These are phyloP conservation scores for Eutypa lata DNA, from an alignment of 2,329 filamentous ascomycete genomes.

Conservation along the genomic window DNA sequence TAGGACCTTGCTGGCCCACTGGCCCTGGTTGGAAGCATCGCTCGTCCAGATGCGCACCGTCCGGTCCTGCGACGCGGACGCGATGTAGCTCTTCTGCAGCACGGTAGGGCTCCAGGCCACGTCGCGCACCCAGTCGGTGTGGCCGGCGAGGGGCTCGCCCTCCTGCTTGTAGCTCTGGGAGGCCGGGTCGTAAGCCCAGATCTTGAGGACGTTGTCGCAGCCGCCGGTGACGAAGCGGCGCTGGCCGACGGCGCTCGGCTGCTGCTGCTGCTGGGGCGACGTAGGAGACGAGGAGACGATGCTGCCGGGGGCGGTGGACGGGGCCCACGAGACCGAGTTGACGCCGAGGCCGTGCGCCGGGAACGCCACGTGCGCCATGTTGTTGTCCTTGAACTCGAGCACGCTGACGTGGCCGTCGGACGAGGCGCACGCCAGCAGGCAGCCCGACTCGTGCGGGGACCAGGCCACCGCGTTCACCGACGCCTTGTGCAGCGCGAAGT, in stretches of 20 bases:
- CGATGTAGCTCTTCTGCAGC: constrained; percentile 93
- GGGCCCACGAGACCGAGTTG: constrained; percentile 95
- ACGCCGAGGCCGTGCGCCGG: constrained; percentile 90
- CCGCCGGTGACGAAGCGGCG: constrained; percentile 91
- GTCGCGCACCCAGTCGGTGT: constrained; percentile 95
- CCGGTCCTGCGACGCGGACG: constrained; percentile 92
- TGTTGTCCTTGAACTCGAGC: constrained; percentile 95
- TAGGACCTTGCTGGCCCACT: constrained; percentile 84
- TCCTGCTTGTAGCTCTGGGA: constrained; percentile 61
- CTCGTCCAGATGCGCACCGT: constrained; percentile 96
- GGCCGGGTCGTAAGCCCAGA: constrained; percentile 79
- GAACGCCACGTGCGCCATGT: constrained; percentile 86
- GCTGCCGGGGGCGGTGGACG: constrained; percentile 77
- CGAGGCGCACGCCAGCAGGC: constrained; percentile 88
- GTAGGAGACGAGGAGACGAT: constrained; percentile 70
- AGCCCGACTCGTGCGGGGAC: constrained; percentile 96
- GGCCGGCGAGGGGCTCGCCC: constrained; percentile 67
- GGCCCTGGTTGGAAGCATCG: constrained; percentile 60
- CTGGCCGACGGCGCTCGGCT: constrained; percentile 57
- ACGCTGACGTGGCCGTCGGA: constrained; percentile 92
- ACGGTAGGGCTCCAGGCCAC: constrained; percentile 97
- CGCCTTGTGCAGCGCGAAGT: constrained; percentile 90
- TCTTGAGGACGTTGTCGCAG: constrained; percentile 88
- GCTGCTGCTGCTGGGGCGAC: constrained; percentile 23
- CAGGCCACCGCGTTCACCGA: constrained; percentile 96